Percentiles rank a stretch among this genome's conserved stretches.
Conservation (phyloP, 2,329 filamentous ascomycete species). For the Ustulina deusta region DNA sequence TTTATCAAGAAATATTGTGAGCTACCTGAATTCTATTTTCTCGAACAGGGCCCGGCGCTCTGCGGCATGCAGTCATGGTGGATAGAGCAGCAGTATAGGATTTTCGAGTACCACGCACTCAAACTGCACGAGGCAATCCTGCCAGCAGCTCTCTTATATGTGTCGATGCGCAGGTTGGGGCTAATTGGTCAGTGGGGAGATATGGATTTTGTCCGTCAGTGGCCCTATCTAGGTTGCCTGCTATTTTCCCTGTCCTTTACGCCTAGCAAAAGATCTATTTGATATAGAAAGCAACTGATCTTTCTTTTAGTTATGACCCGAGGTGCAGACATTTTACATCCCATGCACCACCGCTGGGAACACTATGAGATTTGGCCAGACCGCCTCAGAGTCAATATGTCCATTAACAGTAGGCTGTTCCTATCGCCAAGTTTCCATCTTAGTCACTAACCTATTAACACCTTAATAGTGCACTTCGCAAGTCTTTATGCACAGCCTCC, state of each 20-base stretch:
- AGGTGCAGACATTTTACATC: background rate
- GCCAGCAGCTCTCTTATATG: constrained; percentile 30
- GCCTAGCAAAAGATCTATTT: background rate
- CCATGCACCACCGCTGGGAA: background rate
- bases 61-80: constrained; percentile 33
- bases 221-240: background rate
- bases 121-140: constrained; percentile 18
- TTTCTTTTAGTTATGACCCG: constrained; percentile 11
- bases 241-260: background rate
- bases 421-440: background rate
- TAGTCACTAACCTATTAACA: background rate
- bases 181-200: constrained; percentile 13
- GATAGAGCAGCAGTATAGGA: constrained; percentile 11
- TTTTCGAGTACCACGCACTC: background rate
- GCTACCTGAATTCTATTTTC: background rate
- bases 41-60: background rate
- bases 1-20: background rate
- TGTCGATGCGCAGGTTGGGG: background rate
- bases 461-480: constrained; percentile 7
- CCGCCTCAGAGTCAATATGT: background rate
- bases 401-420: constrained; percentile 8
- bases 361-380: background rate
- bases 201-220: constrained; percentile 35
- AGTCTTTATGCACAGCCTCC: background rate
- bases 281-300: background rate